Evolutionary conservation across 208 protist species (phyloP), one percentile per base, ranked within the genome.

Genomic region (Novymonas esmeraldas): DNA sequence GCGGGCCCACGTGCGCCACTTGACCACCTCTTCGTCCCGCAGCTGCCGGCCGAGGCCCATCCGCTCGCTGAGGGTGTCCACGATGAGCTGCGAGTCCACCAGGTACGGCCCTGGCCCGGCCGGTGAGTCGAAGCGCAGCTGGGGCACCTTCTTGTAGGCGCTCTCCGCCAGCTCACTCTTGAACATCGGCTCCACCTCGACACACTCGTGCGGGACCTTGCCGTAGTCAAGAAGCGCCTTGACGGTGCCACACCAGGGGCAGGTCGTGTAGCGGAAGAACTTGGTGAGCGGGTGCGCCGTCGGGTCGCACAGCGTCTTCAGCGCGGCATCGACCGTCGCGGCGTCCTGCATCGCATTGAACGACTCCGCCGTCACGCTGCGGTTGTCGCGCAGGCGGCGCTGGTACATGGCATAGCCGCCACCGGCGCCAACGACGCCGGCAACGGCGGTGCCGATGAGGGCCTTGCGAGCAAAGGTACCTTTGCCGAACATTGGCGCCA

Each of bases 181-280:
- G 76, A 95, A 86, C 81, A 97, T 93, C 31, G 93, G 93, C 64
- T 97, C 89, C 45, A 97, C 93, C 70, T 97, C 93, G 11, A 97
- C 81, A 26, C 81, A 90, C 16, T 82, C 73, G 72, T 96, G 78
- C 13, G 73, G 73, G 38, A 97, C 81, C 22, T 90, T 72, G 66
- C 84, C 61, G 74, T 84, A 92, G 76, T 95, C 90, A 5, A 97
- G 66, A 59, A 96, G 90, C 16, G 89, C 87, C 78, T 95, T 94
- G 29, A 92, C 84, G 2, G 87, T 95, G 44, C 87, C 89, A 52
- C 90, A 97, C 76, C 89, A 97, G n/a, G 92, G 92, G 76, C 92
- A 97, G 2, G 92, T 95, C 11, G 90, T 90, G 74, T 97, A 97
- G 38, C 90, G 84, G 74, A 82, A 97, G 14, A 97, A 54, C 57